phyloP scores from a whole-genome alignment of 768 basidiomycete species.

The Kwoniella botswanensis region DNA sequence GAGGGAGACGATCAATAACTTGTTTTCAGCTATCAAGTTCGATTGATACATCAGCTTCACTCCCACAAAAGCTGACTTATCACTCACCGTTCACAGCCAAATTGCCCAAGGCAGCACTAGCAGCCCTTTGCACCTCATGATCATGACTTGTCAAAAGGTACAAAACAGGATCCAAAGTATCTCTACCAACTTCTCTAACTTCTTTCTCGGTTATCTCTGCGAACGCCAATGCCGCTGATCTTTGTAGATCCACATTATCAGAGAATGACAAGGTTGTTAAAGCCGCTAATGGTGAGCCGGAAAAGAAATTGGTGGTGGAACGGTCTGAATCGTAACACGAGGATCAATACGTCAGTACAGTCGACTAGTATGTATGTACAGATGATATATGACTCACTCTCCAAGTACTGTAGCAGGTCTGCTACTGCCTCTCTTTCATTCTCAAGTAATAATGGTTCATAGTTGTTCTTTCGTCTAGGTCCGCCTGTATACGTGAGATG shows the following conservation, averaged over 20 bases:
- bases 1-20: conserved; percentile 95
- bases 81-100: conserved; percentile 89
- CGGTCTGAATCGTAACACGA: conserved; percentile 68
- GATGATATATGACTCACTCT: conserved; percentile 69
- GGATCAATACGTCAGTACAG: conserved; percentile 7
- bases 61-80: background rate
- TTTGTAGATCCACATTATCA: conserved; percentile 98
- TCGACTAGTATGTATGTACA: background rate
- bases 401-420: conserved; percentile 93
- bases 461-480: conserved; percentile 53
- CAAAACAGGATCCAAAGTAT: conserved; percentile 96
- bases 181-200: conserved; percentile 91
- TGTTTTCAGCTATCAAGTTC: conserved; percentile 81
- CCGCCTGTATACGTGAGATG: conserved; percentile 40
- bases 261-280: conserved; percentile 97
- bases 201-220: conserved; percentile 99
- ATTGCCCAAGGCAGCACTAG: conserved; percentile 95
- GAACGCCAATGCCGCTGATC: conserved; percentile 95
- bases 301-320: conserved; percentile 97
- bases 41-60: background rate
- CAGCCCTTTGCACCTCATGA: conserved; percentile 97
- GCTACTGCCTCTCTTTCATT: conserved; percentile 95
- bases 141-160: conserved; percentile 97
- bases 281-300: conserved; percentile 86
- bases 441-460: conserved; percentile 59